Evolutionary conservation across 441 rosid genomes (phyloP).

Genomic region (Raphanus hybrid): DNA sequence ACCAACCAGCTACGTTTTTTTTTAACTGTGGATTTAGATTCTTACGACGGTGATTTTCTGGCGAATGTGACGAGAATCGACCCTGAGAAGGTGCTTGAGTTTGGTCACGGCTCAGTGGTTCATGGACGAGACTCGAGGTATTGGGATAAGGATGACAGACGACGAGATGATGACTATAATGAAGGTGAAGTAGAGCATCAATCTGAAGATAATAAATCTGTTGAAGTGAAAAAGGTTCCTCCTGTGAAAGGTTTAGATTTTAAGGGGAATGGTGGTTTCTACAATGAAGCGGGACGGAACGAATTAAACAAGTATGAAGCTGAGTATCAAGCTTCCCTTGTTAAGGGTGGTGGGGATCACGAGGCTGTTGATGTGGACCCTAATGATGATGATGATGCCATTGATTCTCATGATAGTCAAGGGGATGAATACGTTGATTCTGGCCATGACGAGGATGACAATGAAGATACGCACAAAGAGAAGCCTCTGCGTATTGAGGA

Average conservation of each 20-base stretch:
- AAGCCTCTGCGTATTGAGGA: constrained; percentile 17
- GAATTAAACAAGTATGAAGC: constrained; percentile 82
- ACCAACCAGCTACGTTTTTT: not conserved
- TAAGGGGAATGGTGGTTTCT: constrained; percentile 62
- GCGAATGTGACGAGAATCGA: constrained; percentile 72
- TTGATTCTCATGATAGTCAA: constrained; percentile 58
- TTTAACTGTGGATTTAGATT: constrained; percentile 17
- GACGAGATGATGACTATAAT: constrained; percentile 83
- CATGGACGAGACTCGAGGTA: constrained; percentile 88
- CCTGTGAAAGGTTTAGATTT: constrained; percentile 10
- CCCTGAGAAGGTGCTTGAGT: constrained; percentile 54
- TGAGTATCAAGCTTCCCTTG: constrained; percentile 81
- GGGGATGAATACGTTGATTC: constrained; percentile 60
- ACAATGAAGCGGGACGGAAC: constrained; percentile 89
- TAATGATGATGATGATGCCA: constrained; percentile 58
- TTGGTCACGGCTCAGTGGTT: constrained; percentile 69
- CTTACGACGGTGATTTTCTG: constrained; percentile 70
- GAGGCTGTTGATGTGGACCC: constrained; percentile 53
- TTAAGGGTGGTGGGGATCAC: constrained; percentile 43
- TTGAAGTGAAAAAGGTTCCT: constrained; percentile 30
- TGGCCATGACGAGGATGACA: constrained; percentile 47
- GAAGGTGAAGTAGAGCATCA: constrained; percentile 60
- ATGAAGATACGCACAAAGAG: constrained; percentile 40
- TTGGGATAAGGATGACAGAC: constrained; percentile 97
- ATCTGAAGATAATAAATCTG: constrained; percentile 28